These are phyloP conservation scores for Cladosporium halotolerans DNA, from an alignment of 2,329 filamentous ascomycete genomes.

Conservation along the genomic window DNA sequence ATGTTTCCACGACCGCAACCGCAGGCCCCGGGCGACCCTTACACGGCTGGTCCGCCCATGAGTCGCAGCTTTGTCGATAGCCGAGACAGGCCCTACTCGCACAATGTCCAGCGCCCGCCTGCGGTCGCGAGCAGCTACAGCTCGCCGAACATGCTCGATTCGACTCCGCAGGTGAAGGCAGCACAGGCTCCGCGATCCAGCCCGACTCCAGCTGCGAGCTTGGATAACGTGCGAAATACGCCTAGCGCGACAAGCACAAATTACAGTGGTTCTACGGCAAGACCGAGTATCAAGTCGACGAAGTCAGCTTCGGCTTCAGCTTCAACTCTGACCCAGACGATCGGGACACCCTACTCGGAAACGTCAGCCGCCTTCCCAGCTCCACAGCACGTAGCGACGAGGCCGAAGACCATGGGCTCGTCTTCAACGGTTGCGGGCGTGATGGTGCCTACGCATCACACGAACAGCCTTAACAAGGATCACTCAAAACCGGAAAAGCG, in stretches of 20 bases:
- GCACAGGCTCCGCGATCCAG: neutral
- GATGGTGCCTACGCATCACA: conserved; percentile 30
- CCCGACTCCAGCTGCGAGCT: neutral
- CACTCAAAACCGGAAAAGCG: conserved; percentile 39
- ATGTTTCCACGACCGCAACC: conserved; percentile 9
- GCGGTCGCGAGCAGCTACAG: conserved; percentile 17
- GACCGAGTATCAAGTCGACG: conserved; percentile 19
- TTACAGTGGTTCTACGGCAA: conserved; percentile 22
- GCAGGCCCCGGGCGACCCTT: neutral
- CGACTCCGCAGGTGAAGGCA: neutral
- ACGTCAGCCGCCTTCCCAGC: conserved; percentile 27
- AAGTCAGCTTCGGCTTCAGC: conserved; percentile 14
- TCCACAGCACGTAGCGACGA: conserved; percentile 28
- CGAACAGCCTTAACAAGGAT: conserved; percentile 14
- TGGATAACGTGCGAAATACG: neutral
- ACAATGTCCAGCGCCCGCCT: conserved; percentile 10
- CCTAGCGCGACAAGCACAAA: conserved; percentile 14
- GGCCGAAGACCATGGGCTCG: conserved; percentile 26
- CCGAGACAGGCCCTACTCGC: conserved; percentile 26
- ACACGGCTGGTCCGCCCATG: conserved; percentile 20
- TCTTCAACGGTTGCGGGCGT: conserved; percentile 30
- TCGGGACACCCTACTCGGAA: conserved; percentile 27
- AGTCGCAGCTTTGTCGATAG: conserved; percentile 27
- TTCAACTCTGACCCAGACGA: conserved; percentile 16
- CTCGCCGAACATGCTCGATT: conserved; percentile 17